phyloP scores from a whole-genome alignment of 441 rosid species.

The Corymbia calophylla region DNA sequence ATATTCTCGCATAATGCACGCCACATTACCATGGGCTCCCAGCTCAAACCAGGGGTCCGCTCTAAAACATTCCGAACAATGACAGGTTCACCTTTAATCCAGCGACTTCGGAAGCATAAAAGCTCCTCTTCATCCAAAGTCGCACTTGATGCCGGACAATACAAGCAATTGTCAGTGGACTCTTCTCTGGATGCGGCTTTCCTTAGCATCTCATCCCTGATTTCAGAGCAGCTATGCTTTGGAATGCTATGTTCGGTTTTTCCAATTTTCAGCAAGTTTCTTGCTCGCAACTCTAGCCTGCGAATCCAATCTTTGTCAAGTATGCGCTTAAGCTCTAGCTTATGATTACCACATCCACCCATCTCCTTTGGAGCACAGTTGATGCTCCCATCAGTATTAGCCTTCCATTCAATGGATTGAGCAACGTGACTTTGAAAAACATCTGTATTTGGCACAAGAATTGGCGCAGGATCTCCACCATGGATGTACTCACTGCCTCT shows the following conservation, averaged over 20 bases:
- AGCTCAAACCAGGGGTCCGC: slow-evolving; percentile 58
- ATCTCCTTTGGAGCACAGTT: slow-evolving; percentile 53
- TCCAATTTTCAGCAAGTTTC: slow-evolving; percentile 16
- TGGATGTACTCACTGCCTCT: slow-evolving; percentile 62
- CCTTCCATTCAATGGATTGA: slow-evolving; percentile 36
- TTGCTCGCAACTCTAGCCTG: slow-evolving; percentile 35
- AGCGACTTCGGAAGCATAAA: slow-evolving; percentile 49
- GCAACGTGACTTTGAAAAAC: slow-evolving; percentile 7
- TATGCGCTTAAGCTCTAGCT: slow-evolving; percentile 65
- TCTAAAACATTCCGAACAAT: slow-evolving; percentile 59
- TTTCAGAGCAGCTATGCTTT: slow-evolving; percentile 8
- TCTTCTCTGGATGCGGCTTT: slow-evolving; percentile 51
- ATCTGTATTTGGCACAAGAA: neutral
- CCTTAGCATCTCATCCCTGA: slow-evolving; percentile 9
- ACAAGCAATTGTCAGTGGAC: slow-evolving; percentile 51
- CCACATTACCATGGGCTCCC: slow-evolving; percentile 99
- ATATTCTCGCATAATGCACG: slow-evolving; percentile 69
- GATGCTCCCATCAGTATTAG: slow-evolving; percentile 48
- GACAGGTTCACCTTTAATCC: slow-evolving; percentile 86
- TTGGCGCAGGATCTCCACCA: slow-evolving; percentile 53
- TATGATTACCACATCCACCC: slow-evolving; percentile 68
- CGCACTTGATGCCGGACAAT: slow-evolving; percentile 41
- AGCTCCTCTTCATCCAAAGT: slow-evolving; percentile 33
- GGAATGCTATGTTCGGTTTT: slow-evolving; percentile 5
- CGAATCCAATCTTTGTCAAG: slow-evolving; percentile 49